Percentiles rank a stretch among this genome's conserved stretches.
phyloP scores from a whole-genome alignment of 768 basidiomycete genomes.

The Boletales sp. region DNA sequence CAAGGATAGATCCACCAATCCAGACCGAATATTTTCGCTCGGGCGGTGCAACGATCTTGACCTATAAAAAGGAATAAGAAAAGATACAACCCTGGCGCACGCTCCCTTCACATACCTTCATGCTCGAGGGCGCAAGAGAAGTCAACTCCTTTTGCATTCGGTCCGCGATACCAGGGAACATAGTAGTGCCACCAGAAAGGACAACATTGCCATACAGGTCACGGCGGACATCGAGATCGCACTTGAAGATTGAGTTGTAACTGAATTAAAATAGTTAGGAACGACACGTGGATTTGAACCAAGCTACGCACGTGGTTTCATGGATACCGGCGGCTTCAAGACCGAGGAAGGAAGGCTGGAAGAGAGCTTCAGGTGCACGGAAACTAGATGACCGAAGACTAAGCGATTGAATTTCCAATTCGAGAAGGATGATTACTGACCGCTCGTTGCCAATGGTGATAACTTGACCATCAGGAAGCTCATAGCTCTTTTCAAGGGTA shows the following conservation, averaged over 20 bases:
- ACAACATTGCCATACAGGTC: conserved; percentile 35
- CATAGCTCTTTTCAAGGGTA: conserved; percentile 89
- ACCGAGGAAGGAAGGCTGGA: conserved; percentile 57
- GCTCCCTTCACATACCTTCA: conserved; percentile 56
- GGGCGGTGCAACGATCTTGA: conserved; percentile 91
- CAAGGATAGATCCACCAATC: conserved; percentile 86
- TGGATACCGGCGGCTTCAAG: conserved; percentile 85
- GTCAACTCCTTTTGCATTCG: conserved; percentile 95
- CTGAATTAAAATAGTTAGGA: conserved; percentile 22
- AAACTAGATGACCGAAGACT: conserved; percentile 34
- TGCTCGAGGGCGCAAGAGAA: conserved; percentile 71
- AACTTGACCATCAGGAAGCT: conserved; percentile 90
- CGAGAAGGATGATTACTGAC: conserved; percentile 20
- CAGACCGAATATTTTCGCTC: conserved; percentile 96
- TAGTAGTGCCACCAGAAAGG: conserved; percentile 81
- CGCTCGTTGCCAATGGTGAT: conserved; percentile 80
- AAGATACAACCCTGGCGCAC: background rate
- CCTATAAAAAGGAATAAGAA: conserved; percentile 32
- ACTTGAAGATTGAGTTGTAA: conserved; percentile 59
- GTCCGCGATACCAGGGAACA: conserved; percentile 96
- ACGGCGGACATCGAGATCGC: conserved; percentile 64
- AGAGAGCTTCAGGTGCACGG: conserved; percentile 54
- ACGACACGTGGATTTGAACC: background rate
- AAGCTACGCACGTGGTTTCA: conserved; percentile 50
- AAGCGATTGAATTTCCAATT: background rate